Conservation (phyloP, 805 yeast genomes). For the Candida fluviatilis region DNA sequence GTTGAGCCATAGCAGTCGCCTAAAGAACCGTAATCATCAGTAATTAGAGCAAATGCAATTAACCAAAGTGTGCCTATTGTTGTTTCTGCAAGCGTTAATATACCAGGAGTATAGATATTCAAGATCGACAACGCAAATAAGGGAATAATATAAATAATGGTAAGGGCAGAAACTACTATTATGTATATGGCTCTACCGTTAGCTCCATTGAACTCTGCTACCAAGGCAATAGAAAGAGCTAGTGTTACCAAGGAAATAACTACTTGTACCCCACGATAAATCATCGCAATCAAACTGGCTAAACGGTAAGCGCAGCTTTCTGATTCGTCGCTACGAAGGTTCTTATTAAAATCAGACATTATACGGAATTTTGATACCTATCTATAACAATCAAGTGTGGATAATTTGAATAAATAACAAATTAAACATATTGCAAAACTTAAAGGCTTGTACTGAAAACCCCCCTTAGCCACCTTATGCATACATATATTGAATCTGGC, state of each 20-base stretch:
- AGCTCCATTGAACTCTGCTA: neutral
- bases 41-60: conserved; percentile 13
- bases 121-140: neutral
- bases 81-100: conserved; percentile 8
- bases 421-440: too few species aligned
- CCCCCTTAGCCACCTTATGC: too few species aligned
- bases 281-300: neutral
- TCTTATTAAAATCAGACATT: too few species aligned
- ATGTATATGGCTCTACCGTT: conserved; percentile 4
- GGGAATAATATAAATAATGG: conserved; percentile 5
- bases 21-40: conserved; percentile 7
- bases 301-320: neutral
- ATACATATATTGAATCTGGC: too few species aligned
- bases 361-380: too few species aligned
- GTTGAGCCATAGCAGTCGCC: neutral
- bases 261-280: conserved; percentile 1
- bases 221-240: conserved; percentile 6
- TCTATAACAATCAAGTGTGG: too few species aligned
- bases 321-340: too few species aligned
- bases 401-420: too few species aligned
- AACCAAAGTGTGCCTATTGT: conserved; percentile 13
- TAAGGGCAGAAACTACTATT: conserved; percentile 3
- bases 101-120: conserved; percentile 5
- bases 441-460: too few species aligned
- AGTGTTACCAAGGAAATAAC: neutral